phyloP scores from a whole-genome alignment of 2,329 filamentous ascomycete species.

The Aureobasidium sp. region DNA sequence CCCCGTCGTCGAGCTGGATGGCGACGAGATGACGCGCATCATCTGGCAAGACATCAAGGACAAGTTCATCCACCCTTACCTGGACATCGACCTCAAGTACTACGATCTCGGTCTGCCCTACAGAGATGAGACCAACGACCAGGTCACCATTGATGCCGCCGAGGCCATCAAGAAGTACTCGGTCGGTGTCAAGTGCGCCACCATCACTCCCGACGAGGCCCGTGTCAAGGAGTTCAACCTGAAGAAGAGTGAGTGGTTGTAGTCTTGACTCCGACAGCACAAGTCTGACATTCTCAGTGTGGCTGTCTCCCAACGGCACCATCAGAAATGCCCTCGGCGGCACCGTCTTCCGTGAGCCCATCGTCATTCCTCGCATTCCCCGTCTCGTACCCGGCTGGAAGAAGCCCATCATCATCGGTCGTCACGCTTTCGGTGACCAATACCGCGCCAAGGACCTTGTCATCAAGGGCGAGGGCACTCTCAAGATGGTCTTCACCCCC shows the following conservation, averaged over 20 bases:
- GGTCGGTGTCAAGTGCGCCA: slow-evolving; percentile 98
- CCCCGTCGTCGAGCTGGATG: slow-evolving; percentile 94
- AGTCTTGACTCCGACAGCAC: background rate
- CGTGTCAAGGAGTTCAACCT: slow-evolving; percentile 97
- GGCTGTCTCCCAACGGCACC: slow-evolving; percentile 94
- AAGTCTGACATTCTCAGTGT: slow-evolving; percentile 55
- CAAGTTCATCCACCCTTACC: slow-evolving; percentile 94
- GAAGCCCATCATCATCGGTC: slow-evolving; percentile 97
- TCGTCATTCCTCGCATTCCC: slow-evolving; percentile 89
- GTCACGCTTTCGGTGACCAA: slow-evolving; percentile 97
- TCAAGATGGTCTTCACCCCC: slow-evolving; percentile 93
- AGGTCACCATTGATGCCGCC: slow-evolving; percentile 91
- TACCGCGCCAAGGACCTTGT: slow-evolving; percentile 94
- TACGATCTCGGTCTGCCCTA: slow-evolving; percentile 67
- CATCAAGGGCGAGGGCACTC: slow-evolving; percentile 72
- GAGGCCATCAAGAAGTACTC: slow-evolving; percentile 99
- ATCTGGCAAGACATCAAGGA: slow-evolving; percentile 99
- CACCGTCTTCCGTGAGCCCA: slow-evolving; percentile 98
- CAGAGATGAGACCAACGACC: slow-evolving; percentile 91
- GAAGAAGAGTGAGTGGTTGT: slow-evolving; percentile 71
- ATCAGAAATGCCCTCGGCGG: slow-evolving; percentile 69
- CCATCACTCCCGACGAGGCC: slow-evolving; percentile 95
- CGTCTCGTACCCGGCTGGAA: slow-evolving; percentile 95
- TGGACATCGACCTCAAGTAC: slow-evolving; percentile 89
- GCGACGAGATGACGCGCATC: slow-evolving; percentile 92